Evolutionary conservation across 176 grass and related monocot genomes (phyloP), one percentile per base, ranked within the genome.

Genomic region (Phoenix roebelenii): DNA sequence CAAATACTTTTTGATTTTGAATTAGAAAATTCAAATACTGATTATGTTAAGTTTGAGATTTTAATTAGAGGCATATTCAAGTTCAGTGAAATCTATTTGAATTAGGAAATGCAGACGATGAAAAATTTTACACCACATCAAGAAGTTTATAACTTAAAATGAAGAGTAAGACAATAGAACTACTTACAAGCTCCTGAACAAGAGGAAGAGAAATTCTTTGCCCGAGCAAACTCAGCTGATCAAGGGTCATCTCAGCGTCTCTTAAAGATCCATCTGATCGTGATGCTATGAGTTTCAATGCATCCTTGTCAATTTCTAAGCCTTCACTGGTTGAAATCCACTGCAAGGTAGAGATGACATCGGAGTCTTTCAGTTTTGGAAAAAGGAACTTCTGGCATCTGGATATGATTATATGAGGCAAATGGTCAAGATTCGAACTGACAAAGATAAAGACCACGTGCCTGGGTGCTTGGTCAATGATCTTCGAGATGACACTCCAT

Each of bases 161-260:
- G 35, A 44, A 23, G 18, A 25, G 16, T 25, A 25, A 17, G 50
- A 53, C 5, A 23, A 18, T 3, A 29, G 25, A 55, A 4, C 5
- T 24, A 85, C 93, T 92, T 75, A 98, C 93, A 72, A 98, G 81
- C 71, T 98, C 87, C 83, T 92, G 93, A 64, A 98, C 93, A 64
- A 98, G 79, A 16, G 79, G 72, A 56, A 88, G 75, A 25, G 93
- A 85, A 73, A 98, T 85, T 85, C 79, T 85, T 76, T 89, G 88
- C 16, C 87, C 87, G 59, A 92, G 79, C 76, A 98, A 81, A 58
- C 93, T 88, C 60, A 98, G 58, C 51, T 98, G 93, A 76, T 98
- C 93, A 72, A 98, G 69, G 56, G 81, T 98, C 93, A 98, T 98
- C 70, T 88, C 73, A 17, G 87, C 93, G 78, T 98, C 93, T 70